Percentiles rank a stretch among this genome's conserved stretches.
Evolutionary conservation across 768 basidiomycete species (phyloP).

Genomic region (Boletus edulis): DNA sequence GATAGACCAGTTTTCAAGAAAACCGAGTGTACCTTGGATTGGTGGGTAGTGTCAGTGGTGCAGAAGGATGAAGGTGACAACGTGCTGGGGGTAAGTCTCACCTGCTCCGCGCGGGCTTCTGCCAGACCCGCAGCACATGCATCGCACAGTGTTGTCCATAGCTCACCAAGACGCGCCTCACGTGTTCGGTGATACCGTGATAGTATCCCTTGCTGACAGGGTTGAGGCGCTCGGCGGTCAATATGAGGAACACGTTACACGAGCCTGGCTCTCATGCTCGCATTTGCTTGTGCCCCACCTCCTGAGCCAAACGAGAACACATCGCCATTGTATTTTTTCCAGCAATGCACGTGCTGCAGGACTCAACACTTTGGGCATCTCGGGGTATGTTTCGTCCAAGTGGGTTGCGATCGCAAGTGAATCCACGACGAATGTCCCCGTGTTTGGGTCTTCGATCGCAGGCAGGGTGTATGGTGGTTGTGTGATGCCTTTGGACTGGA

Average conservation of each 20-base stretch:
- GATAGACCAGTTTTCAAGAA: too few relatives aligned
- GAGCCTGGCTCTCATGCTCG: neutral
- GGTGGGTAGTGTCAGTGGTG: too few relatives aligned
- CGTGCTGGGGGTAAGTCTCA: too few relatives aligned
- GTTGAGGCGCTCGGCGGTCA: slow-evolving; percentile 27
- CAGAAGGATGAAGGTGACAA: too few relatives aligned
- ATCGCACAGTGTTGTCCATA: slow-evolving; percentile 34
- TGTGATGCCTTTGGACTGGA: slow-evolving; percentile 28
- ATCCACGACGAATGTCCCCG: slow-evolving; percentile 37
- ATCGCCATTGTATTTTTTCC: slow-evolving; percentile 27
- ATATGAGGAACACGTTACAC: slow-evolving; percentile 26
- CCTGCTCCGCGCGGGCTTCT: slow-evolving; percentile 29
- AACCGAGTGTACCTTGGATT: too few relatives aligned
- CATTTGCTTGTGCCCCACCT: neutral
- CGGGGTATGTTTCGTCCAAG: slow-evolving; percentile 50
- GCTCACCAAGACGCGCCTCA: slow-evolving; percentile 30
- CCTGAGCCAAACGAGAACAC: slow-evolving; percentile 8
- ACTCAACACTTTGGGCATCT: too few relatives aligned
- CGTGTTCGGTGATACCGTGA: slow-evolving; percentile 39
- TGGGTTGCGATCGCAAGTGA: slow-evolving; percentile 51
- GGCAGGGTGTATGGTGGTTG: slow-evolving; percentile 42
- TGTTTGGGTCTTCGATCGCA: slow-evolving; percentile 46
- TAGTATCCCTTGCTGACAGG: slow-evolving; percentile 37
- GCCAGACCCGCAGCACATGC: slow-evolving; percentile 18
- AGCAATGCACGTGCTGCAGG: slow-evolving; percentile 33